These are phyloP conservation scores for Kodamaea plutei DNA, from an alignment of 1,139 yeast species.

Conservation along the genomic window DNA sequence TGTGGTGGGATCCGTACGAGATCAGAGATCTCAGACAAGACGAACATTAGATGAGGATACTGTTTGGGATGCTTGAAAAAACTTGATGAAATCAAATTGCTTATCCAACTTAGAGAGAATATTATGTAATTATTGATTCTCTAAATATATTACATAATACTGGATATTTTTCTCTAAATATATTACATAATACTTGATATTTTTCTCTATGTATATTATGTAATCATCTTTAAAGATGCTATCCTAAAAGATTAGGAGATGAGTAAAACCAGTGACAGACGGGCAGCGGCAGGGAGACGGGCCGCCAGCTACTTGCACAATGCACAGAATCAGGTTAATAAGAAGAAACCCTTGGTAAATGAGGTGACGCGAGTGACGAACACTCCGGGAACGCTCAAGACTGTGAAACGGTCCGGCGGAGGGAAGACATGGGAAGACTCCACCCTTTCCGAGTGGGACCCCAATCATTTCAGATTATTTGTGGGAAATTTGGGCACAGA, in stretches of 20 bases:
- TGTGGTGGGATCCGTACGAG: slow-evolving; percentile 86
- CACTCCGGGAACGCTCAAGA: slow-evolving; percentile 12
- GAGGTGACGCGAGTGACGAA: not conserved
- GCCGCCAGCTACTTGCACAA: slow-evolving; percentile 41
- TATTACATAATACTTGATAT: too few species aligned
- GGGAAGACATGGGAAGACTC: slow-evolving; percentile 45
- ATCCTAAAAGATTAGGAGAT: too few species aligned
- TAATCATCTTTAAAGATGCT: too few species aligned
- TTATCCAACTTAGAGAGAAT: too few species aligned
- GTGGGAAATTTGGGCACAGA: slow-evolving; percentile 74
- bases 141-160: too few species aligned
- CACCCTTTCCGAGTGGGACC: slow-evolving; percentile 55
- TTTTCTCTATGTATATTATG: too few species aligned
- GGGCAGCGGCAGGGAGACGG: slow-evolving; percentile 45
- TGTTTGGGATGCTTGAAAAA: too few species aligned
- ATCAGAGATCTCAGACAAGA: slow-evolving; percentile 74
- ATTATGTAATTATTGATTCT: too few species aligned
- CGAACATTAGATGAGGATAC: slow-evolving; percentile 55
- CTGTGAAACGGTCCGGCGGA: slow-evolving; percentile 42
- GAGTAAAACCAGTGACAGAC: slow-evolving; percentile 47
- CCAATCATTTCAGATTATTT: slow-evolving; percentile 65
- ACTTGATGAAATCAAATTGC: not conserved
- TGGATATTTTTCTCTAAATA: too few species aligned
- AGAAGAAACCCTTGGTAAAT: slow-evolving; percentile 2
- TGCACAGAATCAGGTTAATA: slow-evolving; percentile 9